These are phyloP conservation scores for Fusarium sp. DNA, from an alignment of 2,329 filamentous ascomycete species.

Conservation along the genomic window DNA sequence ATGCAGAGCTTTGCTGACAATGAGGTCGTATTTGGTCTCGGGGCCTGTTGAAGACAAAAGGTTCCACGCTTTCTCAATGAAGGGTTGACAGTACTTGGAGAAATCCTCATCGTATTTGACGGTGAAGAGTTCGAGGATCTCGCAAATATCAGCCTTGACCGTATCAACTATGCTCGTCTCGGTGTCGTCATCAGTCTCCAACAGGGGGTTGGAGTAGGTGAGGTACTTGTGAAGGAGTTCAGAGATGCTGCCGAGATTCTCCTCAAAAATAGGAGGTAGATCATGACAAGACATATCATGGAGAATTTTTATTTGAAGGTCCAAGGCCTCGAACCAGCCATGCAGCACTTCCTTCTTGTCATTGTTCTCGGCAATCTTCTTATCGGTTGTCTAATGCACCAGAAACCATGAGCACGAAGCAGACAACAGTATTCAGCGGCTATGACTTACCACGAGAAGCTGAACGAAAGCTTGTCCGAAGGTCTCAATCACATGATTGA, in stretches of 20 bases:
- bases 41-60: constrained; percentile 86
- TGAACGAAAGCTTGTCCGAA: constrained; percentile 87
- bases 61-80: constrained; percentile 91
- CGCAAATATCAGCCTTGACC: constrained; percentile 93
- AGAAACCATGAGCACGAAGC: constrained; percentile 22
- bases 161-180: constrained; percentile 86
- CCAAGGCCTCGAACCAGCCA: constrained; percentile 84
- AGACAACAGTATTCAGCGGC: not conserved
- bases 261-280: constrained; percentile 92
- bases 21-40: constrained; percentile 91
- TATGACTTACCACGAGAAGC: constrained; percentile 72
- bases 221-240: constrained; percentile 91
- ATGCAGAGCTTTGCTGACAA: constrained; percentile 93
- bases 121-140: constrained; percentile 87
- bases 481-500: constrained; percentile 90
- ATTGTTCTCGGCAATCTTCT: constrained; percentile 77
- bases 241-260: constrained; percentile 81
- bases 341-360: constrained; percentile 78
- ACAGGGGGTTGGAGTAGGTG: constrained; percentile 82
- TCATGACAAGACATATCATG: constrained; percentile 99
- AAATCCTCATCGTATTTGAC: constrained; percentile 98
- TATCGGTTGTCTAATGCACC: constrained; percentile 67
- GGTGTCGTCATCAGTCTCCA: constrained; percentile 87
- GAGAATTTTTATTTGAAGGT: constrained; percentile 89
- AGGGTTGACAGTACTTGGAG: constrained; percentile 78